Conservation (phyloP, 306 rosid genomes). For the Medicago arabica region DNA sequence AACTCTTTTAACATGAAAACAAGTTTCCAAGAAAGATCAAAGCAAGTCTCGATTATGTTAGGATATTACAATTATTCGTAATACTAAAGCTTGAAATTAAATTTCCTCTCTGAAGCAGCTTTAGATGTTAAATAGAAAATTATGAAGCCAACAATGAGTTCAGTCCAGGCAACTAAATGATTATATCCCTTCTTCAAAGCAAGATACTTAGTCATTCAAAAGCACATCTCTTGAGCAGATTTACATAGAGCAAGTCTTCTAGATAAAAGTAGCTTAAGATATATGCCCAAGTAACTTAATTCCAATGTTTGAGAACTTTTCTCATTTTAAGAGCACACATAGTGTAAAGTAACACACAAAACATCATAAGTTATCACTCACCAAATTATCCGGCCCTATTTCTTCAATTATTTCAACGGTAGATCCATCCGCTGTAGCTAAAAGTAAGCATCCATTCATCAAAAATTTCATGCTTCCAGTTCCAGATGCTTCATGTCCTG, state of each 20-base stretch:
- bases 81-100: slow-evolving; percentile 16
- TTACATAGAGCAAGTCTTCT: slow-evolving; percentile 16
- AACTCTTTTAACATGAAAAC: slow-evolving; percentile 8
- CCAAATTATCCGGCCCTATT: slow-evolving; percentile 74
- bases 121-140: slow-evolving; percentile 15
- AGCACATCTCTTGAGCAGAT: slow-evolving; percentile 32
- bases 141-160: slow-evolving; percentile 21
- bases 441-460: slow-evolving; percentile 78
- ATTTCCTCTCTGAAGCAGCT: slow-evolving; percentile 22
- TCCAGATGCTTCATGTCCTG: slow-evolving; percentile 80
- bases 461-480: slow-evolving; percentile 80
- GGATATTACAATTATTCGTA: slow-evolving; percentile 34
- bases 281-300: slow-evolving; percentile 31
- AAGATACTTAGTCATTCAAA: slow-evolving; percentile 11
- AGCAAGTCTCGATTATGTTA: slow-evolving; percentile 2
- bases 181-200: slow-evolving; percentile 19
- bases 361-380: slow-evolving; percentile 40
- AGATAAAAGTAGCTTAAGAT: slow-evolving; percentile 12
- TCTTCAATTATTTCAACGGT: slow-evolving; percentile 74
- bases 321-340: slow-evolving; percentile 1
- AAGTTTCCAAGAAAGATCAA: slow-evolving; percentile 27
- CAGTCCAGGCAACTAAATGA: slow-evolving; percentile 27
- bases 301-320: slow-evolving; percentile 21
- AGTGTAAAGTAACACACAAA: slow-evolving; percentile 33
- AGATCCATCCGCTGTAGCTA: slow-evolving; percentile 78